These are phyloP conservation scores for Cymbidium sinense DNA, from an alignment of 106 monocot species.

Conservation along the genomic window DNA sequence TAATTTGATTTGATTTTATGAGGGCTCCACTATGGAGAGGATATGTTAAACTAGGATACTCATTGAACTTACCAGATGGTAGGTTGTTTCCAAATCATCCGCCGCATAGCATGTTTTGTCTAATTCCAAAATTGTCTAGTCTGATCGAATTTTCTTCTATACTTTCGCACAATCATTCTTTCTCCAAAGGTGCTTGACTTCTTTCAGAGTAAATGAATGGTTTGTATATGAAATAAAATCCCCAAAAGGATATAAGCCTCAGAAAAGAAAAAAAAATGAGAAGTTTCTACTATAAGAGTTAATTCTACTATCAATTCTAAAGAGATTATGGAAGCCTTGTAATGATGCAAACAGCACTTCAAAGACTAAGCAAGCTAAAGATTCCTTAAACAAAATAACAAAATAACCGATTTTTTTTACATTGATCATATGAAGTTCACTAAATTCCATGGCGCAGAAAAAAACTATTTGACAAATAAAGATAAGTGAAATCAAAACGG, in stretches of 20 bases:
- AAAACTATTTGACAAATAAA: too few species aligned
- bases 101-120: slow-evolving; percentile 81
- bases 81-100: slow-evolving; percentile 79
- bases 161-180: slow-evolving; percentile 72
- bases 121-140: slow-evolving; percentile 62
- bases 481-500: not conserved
- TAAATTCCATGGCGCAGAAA: too few species aligned
- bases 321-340: not conserved
- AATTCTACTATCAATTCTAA: not conserved
- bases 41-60: not conserved
- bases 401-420: not conserved
- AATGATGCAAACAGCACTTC: not conserved
- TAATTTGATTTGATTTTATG: too few species aligned
- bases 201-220: slow-evolving; percentile 65
- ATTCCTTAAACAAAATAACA: not conserved
- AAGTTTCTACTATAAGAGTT: slow-evolving; percentile 9
- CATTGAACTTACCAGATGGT: slow-evolving; percentile 63
- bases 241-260: slow-evolving; percentile 80
- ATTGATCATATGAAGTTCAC: not conserved
- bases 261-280: slow-evolving; percentile 22
- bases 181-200: slow-evolving; percentile 95
- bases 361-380: not conserved
- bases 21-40: too few species aligned
- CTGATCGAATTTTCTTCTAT: slow-evolving; percentile 57
- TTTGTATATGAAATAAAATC: slow-evolving; percentile 81